These are phyloP conservation scores for Chaetomium olivaceum DNA, from an alignment of 2,329 filamentous ascomycete species.

Conservation along the genomic window DNA sequence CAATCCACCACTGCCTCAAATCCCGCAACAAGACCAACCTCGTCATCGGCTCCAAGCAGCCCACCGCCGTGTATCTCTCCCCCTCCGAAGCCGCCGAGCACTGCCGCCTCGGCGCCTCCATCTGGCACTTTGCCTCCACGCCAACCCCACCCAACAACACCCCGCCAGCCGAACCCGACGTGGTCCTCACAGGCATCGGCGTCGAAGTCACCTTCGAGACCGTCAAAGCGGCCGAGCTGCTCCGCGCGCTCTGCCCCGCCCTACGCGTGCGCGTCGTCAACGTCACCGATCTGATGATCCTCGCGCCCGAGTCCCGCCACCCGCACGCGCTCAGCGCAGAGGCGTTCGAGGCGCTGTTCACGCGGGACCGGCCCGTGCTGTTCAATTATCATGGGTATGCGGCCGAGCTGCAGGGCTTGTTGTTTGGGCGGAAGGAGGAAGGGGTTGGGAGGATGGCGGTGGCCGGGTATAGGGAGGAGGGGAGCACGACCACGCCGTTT, in stretches of 20 bases:
- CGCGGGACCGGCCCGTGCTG: slow-evolving; percentile 54
- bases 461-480: slow-evolving; percentile 64
- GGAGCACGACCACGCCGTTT: slow-evolving; percentile 67
- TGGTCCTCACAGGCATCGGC: slow-evolving; percentile 64
- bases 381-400: slow-evolving; percentile 70
- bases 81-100: slow-evolving; percentile 61
- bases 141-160: slow-evolving; percentile 36
- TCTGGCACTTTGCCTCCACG: slow-evolving; percentile 64
- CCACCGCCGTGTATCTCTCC: slow-evolving; percentile 60
- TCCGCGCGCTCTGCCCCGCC: slow-evolving; percentile 51
- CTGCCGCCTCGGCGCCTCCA: slow-evolving; percentile 58
- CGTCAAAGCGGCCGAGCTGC: slow-evolving; percentile 58
- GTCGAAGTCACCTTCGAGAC: slow-evolving; percentile 67
- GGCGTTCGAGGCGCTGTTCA: slow-evolving; percentile 59
- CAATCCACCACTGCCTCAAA: slow-evolving; percentile 59
- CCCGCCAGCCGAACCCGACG: slow-evolving; percentile 51
- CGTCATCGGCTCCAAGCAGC: slow-evolving; percentile 68
- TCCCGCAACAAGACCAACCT: slow-evolving; percentile 67
- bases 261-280: slow-evolving; percentile 64
- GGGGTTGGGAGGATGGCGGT: slow-evolving; percentile 54
- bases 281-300: slow-evolving; percentile 66
- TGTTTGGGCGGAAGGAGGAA: slow-evolving; percentile 57
- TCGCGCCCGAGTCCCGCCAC: slow-evolving; percentile 56
- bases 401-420: slow-evolving; percentile 59
- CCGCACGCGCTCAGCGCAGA: slow-evolving; percentile 57